Conservation (phyloP, 2,329 filamentous ascomycete species). For the Zymoseptoria ardabiliae region DNA sequence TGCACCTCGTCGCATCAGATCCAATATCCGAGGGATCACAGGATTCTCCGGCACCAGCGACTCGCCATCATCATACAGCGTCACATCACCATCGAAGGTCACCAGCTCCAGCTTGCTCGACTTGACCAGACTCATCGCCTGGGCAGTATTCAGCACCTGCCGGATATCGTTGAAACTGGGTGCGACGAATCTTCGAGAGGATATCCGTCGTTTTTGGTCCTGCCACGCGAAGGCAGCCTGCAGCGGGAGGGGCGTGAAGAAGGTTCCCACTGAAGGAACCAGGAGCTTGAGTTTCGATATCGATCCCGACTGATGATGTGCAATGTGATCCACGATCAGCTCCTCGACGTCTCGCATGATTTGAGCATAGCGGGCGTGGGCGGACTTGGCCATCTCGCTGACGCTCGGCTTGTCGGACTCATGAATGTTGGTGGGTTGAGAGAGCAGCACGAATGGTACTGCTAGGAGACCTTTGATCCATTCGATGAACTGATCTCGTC, state of each 20-base stretch:
- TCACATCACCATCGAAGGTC: slow-evolving; percentile 97
- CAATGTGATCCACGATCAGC: slow-evolving; percentile 85
- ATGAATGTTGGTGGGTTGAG: slow-evolving; percentile 83
- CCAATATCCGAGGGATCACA: slow-evolving; percentile 61
- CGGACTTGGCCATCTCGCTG: slow-evolving; percentile 60
- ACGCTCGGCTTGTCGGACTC: slow-evolving; percentile 60
- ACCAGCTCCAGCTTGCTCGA: slow-evolving; percentile 69
- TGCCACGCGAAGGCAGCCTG: slow-evolving; percentile 72
- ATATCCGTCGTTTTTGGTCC: slow-evolving; percentile 78
- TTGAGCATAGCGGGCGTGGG: slow-evolving; percentile 84
- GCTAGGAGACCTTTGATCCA: slow-evolving; percentile 90
- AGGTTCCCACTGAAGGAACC: slow-evolving; percentile 83
- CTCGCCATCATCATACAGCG: slow-evolving; percentile 77
- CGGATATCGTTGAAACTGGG: slow-evolving; percentile 97
- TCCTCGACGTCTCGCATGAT: slow-evolving; percentile 90
- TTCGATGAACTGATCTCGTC: slow-evolving; percentile 69
- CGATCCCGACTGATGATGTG: slow-evolving; percentile 55
- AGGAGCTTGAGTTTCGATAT: slow-evolving; percentile 82
- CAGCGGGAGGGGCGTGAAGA: slow-evolving; percentile 82
- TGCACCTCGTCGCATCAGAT: slow-evolving; percentile 68
- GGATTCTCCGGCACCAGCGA: slow-evolving; percentile 69
- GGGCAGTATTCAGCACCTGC: slow-evolving; percentile 86
- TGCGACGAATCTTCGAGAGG: slow-evolving; percentile 82
- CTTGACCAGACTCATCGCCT: slow-evolving; percentile 81
- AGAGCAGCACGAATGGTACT: slow-evolving; percentile 93